Evolutionary conservation across 495 filamentous ascomycete species (phyloP).

Genomic region (Sordaria brevicollis): DNA sequence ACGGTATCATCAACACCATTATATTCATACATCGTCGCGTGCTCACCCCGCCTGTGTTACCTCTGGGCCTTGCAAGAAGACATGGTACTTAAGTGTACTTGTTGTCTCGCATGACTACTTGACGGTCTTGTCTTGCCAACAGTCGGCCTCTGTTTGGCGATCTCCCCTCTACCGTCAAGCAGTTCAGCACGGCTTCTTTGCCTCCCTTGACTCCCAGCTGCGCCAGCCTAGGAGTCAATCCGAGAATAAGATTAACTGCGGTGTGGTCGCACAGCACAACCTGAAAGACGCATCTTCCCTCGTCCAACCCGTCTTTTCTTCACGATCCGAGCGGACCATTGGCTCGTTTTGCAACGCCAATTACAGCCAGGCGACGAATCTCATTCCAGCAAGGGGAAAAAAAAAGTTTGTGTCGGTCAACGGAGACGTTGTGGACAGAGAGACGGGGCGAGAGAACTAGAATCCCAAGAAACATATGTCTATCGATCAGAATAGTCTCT

Average conservation of each 20-base stretch:
- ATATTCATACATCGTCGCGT: neutral
- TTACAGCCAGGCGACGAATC: slow-evolving; percentile 16
- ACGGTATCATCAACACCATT: neutral
- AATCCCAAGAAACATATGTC: neutral
- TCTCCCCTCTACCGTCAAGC: slow-evolving; percentile 15
- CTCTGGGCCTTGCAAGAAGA: slow-evolving; percentile 10
- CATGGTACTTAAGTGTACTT: slow-evolving; percentile 8
- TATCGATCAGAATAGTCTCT: neutral
- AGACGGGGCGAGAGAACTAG: slow-evolving; percentile 5
- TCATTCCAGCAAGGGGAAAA: slow-evolving; percentile 8
- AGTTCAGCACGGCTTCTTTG: neutral
- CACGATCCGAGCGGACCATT: slow-evolving; percentile 20
- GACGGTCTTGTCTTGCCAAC: slow-evolving; percentile 11
- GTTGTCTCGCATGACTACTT: slow-evolving; percentile 23
- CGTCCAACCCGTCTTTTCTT: slow-evolving; percentile 10
- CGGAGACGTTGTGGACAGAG: slow-evolving; percentile 6
- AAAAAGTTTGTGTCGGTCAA: slow-evolving; percentile 3
- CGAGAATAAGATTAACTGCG: slow-evolving; percentile 12
- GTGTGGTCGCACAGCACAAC: slow-evolving; percentile 22
- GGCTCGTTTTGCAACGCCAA: slow-evolving; percentile 14
- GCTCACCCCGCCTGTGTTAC: slow-evolving; percentile 7
- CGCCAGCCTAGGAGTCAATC: slow-evolving; percentile 8
- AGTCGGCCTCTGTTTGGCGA: slow-evolving; percentile 17
- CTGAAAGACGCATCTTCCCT: slow-evolving; percentile 19
- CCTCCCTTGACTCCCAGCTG: slow-evolving; percentile 2